Percentiles rank a stretch among this genome's conserved stretches.
Evolutionary conservation across 2,329 filamentous ascomycete genomes (phyloP).

Genomic region (Colletotrichum cuscutae): DNA sequence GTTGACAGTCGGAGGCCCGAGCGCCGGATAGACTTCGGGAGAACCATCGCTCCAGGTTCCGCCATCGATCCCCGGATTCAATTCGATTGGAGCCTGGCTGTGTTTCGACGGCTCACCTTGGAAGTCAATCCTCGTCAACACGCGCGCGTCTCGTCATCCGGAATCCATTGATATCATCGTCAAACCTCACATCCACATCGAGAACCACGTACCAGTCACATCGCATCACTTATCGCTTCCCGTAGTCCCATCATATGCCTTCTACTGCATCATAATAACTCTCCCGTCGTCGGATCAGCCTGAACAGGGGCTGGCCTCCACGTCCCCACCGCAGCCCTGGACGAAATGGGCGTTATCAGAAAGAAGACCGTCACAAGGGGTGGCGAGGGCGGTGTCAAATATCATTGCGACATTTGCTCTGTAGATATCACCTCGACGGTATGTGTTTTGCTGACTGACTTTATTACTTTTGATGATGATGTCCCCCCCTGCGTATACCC

Average conservation of each 20-base stretch:
- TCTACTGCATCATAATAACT: constrained; percentile 13
- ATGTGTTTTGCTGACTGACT: constrained; percentile 49
- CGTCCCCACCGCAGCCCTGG: constrained; percentile 36
- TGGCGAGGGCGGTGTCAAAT: constrained; percentile 90
- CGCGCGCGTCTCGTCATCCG: constrained; percentile 7
- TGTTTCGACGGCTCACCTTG: constrained; percentile 14
- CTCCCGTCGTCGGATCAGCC: constrained; percentile 26
- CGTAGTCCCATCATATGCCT: constrained; percentile 8
- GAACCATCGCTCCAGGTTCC: constrained; percentile 4
- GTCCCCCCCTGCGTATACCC: constrained; percentile 19
- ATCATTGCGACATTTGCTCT: constrained; percentile 96
- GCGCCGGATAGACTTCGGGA: constrained; percentile 23
- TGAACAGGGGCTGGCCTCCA: constrained; percentile 33
- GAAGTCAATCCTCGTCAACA: constrained; percentile 21
- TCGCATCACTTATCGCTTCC: rapidly evolving
- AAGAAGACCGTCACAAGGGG: constrained; percentile 92
- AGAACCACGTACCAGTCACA: neutral
- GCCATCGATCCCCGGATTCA: constrained; percentile 14
- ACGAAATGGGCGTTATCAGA: constrained; percentile 88
- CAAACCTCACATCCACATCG: constrained; percentile 2
- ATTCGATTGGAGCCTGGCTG: constrained; percentile 20
- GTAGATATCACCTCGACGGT: constrained; percentile 97
- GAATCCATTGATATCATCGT: constrained; percentile 26
- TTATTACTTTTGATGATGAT: neutral
- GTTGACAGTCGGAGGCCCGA: neutral